A percentile compares a stretch with the other conserved stretches of the same genome.
Evolutionary conservation across 306 rosid species (phyloP).

Genomic region (Cyamopsis tetragonoloba): DNA sequence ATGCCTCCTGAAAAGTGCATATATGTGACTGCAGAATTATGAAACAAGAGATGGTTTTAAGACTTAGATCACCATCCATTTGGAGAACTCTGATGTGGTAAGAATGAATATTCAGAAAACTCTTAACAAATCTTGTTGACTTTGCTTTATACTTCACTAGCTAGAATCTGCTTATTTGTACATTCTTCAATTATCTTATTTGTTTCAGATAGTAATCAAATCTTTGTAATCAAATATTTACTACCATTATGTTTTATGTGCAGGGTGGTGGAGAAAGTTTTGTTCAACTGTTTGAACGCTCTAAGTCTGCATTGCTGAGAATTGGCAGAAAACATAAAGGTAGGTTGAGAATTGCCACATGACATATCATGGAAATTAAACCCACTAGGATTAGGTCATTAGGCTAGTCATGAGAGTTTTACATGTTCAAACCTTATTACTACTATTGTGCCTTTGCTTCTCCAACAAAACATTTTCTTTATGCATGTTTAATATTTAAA

Average conservation of each 20-base stretch:
- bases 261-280: conserved; percentile 98
- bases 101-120: not conserved
- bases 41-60: no score
- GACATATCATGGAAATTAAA: not conserved
- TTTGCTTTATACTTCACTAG: not conserved
- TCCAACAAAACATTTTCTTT: no score
- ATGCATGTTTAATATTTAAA: no score
- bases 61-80: no score
- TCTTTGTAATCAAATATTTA: not conserved
- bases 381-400: no score
- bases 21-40: no score
- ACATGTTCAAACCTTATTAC: no score
- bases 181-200: not conserved
- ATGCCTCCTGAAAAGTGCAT: no score
- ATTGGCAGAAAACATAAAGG: conserved; percentile 77
- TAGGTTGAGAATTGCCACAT: conserved; percentile 10
- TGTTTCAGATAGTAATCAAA: not conserved
- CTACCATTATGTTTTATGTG: conserved; percentile 11
- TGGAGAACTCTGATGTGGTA: not conserved
- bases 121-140: not conserved
- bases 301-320: conserved; percentile 62
- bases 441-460: no score
- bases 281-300: conserved; percentile 56
- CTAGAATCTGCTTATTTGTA: not conserved
- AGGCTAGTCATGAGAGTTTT: no score